Conservation (phyloP, 495 filamentous ascomycete genomes). For the Aspergillus affinis region DNA sequence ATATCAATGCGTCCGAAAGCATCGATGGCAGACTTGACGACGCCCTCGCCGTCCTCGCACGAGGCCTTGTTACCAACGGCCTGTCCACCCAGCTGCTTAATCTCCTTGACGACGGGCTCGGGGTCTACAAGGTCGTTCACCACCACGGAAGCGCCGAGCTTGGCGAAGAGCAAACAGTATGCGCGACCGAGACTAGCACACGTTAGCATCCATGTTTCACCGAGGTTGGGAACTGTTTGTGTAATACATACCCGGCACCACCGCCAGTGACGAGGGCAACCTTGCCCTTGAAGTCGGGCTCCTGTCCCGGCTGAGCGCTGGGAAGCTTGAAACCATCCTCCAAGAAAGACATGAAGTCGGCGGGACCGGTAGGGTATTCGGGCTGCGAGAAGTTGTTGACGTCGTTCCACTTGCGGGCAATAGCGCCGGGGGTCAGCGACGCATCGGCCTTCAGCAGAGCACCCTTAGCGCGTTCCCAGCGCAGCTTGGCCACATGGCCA, state of each 20-base stretch:
- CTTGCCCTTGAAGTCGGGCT: conserved; percentile 83
- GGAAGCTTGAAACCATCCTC: conserved; percentile 81
- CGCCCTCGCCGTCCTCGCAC: conserved; percentile 89
- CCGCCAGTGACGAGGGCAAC: conserved; percentile 93
- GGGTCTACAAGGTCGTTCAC: conserved; percentile 95
- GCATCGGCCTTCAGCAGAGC: conserved; percentile 87
- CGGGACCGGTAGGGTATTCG: conserved; percentile 79
- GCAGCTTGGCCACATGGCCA: conserved; percentile 87
- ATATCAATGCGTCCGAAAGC: conserved; percentile 92
- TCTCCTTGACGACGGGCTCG: conserved; percentile 89
- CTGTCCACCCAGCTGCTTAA: conserved; percentile 84
- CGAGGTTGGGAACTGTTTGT: not conserved
- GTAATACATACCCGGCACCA: conserved; percentile 65
- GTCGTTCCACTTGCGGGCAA: conserved; percentile 84
- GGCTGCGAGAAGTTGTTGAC: conserved; percentile 85
- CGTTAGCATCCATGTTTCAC: conserved; percentile 14
- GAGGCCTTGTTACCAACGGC: conserved; percentile 92
- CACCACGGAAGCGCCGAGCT: conserved; percentile 83
- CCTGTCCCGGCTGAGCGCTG: conserved; percentile 71
- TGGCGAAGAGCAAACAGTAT: conserved; percentile 90
- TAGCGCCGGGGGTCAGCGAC: conserved; percentile 81
- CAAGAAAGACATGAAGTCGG: conserved; percentile 83
- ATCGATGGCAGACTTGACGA: conserved; percentile 91
- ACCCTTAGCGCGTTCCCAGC: conserved; percentile 94
- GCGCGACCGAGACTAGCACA: conserved; percentile 75